Percentiles rank a stretch among this genome's conserved stretches.
phyloP scores from a whole-genome alignment of 2,329 filamentous ascomycete species.

The Penicillium sp. region DNA sequence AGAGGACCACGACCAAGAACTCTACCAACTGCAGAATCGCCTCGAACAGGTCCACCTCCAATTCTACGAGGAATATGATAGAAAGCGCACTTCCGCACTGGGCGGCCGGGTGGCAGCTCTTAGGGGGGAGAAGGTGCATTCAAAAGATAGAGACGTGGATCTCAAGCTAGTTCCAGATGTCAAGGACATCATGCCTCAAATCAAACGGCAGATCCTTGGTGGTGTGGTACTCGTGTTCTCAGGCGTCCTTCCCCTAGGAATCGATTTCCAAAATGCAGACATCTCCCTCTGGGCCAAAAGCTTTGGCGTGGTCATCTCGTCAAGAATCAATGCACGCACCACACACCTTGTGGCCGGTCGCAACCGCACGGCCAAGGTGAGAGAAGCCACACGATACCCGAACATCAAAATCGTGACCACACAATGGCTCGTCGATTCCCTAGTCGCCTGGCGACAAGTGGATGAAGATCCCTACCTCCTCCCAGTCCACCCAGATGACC shows the following conservation, averaged over 20 bases:
- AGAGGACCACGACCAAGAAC: constrained; percentile 83
- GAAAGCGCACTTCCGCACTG: constrained; percentile 45
- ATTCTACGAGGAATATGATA: constrained; percentile 84
- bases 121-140: constrained; percentile 49
- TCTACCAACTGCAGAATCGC: constrained; percentile 73
- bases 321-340: constrained; percentile 48
- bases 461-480: constrained; percentile 80
- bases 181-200: constrained; percentile 75
- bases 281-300: constrained; percentile 82
- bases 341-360: constrained; percentile 56
- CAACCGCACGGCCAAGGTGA: constrained; percentile 86
- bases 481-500: constrained; percentile 70
- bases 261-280: constrained; percentile 78
- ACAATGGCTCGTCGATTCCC: constrained; percentile 83
- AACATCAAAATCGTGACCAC: constrained; percentile 89
- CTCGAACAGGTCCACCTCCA: constrained; percentile 72
- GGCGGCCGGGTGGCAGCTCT: constrained; percentile 53
- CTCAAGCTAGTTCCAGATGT: constrained; percentile 76
- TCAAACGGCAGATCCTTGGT: constrained; percentile 76
- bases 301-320: constrained; percentile 70
- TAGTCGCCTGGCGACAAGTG: constrained; percentile 78
- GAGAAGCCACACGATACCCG: constrained; percentile 75
- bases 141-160: constrained; percentile 49
- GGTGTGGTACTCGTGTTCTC: constrained; percentile 83
- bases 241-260: constrained; percentile 80